Conservation (phyloP, 768 basidiomycete species). For the Termitomyces heimii region DNA sequence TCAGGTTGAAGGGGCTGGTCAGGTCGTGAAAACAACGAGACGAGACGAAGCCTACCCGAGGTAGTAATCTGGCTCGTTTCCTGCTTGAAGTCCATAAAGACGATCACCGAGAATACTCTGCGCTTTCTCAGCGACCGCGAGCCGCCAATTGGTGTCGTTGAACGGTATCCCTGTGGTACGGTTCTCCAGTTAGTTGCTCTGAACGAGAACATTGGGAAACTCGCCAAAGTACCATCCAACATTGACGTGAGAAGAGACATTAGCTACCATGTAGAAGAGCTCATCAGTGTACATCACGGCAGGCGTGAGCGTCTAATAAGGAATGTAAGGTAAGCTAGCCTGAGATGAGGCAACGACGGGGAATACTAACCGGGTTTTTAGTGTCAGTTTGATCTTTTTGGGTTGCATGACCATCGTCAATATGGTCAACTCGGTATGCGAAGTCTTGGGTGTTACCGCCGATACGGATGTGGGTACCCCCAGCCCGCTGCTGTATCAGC, state of each 20-base stretch:
- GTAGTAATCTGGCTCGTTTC: conserved; percentile 79
- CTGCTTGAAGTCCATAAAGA: conserved; percentile 61
- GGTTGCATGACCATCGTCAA: conserved; percentile 34
- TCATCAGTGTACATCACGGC: conserved; percentile 60
- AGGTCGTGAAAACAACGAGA: background rate
- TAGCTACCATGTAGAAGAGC: conserved; percentile 58
- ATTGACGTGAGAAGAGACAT: conserved; percentile 51
- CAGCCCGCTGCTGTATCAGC: conserved; percentile 50
- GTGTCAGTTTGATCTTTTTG: conserved; percentile 31
- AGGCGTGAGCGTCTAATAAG: conserved; percentile 51
- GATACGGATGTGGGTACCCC: conserved; percentile 47
- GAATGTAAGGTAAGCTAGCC: background rate
- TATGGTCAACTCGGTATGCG: conserved; percentile 33
- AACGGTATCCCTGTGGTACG: conserved; percentile 44
- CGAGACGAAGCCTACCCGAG: conserved; percentile 20
- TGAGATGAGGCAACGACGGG: background rate
- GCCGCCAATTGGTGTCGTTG: conserved; percentile 55
- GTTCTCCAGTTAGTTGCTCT: background rate
- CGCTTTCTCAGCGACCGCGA: conserved; percentile 51
- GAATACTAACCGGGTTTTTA: conserved; percentile 24
- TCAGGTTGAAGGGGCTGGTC: background rate
- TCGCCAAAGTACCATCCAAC: conserved; percentile 60
- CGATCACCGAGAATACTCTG: conserved; percentile 58
- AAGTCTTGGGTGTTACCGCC: conserved; percentile 66
- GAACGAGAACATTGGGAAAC: background rate